Percentiles rank a stretch among this genome's conserved stretches.
Evolutionary conservation across 2,329 filamentous ascomycete species (phyloP).

Genomic region (Stemphylium lycopersici): DNA sequence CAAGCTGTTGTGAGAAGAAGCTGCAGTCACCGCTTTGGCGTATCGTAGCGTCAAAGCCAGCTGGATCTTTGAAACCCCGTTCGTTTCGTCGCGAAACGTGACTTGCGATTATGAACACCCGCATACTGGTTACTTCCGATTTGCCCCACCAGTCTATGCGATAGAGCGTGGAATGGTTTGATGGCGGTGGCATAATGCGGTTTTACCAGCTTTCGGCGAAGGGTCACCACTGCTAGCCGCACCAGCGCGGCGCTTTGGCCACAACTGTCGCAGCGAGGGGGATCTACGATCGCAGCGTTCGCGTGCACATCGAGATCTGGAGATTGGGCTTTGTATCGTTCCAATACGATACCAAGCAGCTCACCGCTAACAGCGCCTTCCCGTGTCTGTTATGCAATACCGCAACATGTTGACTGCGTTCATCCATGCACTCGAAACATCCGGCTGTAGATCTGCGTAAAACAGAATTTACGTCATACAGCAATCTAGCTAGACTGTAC

Average conservation of each 20-base stretch:
- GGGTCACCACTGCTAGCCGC: background rate
- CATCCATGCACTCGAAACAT: slow-evolving; percentile 10
- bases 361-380: background rate
- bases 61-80: background rate
- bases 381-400: background rate
- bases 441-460: background rate
- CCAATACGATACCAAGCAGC: background rate
- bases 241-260: slow-evolving; percentile 2
- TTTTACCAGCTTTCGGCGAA: background rate
- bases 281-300: slow-evolving; percentile 1
- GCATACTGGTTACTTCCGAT: background rate
- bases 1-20: background rate
- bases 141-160: background rate
- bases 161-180: background rate
- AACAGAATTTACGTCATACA: slow-evolving; percentile 7
- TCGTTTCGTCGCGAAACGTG: background rate
- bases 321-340: background rate
- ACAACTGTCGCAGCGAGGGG: background rate
- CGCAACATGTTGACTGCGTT: slow-evolving; percentile 6
- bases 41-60: background rate
- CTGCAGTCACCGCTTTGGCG: background rate
- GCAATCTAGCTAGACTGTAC: background rate
- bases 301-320: slow-evolving; percentile 3
- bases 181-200: background rate
- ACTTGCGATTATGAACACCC: background rate